Conservation (phyloP, 192 early-diverging fungal species). For the Physocladia obscura region DNA sequence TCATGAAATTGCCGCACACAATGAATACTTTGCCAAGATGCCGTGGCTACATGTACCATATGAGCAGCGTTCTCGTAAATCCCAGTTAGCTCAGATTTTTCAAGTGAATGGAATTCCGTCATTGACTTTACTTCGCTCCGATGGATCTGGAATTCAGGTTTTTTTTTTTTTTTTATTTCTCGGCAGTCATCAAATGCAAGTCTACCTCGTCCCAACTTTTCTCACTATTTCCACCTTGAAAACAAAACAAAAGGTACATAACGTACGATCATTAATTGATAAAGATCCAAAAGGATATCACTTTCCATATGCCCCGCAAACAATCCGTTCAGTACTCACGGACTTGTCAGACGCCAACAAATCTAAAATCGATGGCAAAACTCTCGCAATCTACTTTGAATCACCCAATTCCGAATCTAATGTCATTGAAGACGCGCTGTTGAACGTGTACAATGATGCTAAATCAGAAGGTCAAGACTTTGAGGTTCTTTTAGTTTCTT, state of each 20-base stretch:
- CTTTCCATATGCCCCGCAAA: constrained; percentile 5
- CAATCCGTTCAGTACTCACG: not conserved
- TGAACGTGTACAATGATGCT: not conserved
- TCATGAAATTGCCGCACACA: not conserved
- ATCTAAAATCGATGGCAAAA: not conserved
- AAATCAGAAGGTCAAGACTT: not conserved
- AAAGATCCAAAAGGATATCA: not conserved
- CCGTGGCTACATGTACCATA: constrained; percentile 1
- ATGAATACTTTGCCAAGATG: constrained; percentile 7
- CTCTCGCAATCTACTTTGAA: constrained; percentile 14
- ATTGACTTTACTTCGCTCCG: not conserved
- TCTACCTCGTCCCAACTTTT: not conserved
- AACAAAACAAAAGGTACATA: not conserved
- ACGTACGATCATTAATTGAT: not conserved
- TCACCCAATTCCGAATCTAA: not conserved
- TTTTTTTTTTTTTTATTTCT: not conserved
- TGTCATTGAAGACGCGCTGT: not conserved
- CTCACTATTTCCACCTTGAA: not conserved
- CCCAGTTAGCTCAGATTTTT: not conserved
- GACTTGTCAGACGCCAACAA: not conserved
- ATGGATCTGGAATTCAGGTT: not conserved
- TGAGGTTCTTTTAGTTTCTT: constrained; percentile 4
- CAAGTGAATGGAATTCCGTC: not conserved
- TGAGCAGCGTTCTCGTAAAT: not conserved
- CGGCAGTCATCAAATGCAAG: not conserved